Base-by-base conservation (phyloP, 192 early-diverging fungal genomes). In the Coemansia sp. region DNA sequence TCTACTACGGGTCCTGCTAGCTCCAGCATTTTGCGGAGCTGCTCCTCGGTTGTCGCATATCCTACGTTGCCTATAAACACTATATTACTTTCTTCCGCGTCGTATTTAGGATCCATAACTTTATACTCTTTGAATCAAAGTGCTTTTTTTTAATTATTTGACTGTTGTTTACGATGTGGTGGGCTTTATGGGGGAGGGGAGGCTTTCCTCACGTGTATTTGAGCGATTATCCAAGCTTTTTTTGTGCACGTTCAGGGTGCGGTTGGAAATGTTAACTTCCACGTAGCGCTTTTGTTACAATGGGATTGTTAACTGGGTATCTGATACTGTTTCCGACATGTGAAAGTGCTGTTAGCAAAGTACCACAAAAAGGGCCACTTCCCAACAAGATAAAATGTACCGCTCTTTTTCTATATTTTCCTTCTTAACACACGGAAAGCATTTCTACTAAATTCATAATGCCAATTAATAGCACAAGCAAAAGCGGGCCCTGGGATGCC, bases 1-100 rank as follows among this genome's bases (percentile, higher is more conserved):
- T 82, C 83, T 6, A 82, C 79, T 8, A 91, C 90, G 15, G 92
- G 91, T 14, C 96, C 96, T 9, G 92, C 96, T 59, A 92, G 88
- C 54, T 88, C 89, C 52, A 98, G 96, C 36, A 97, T 88, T 44
- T 93, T 90, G 40, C 85, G 85, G 44, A 98, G 74, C 59, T 96
- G 93, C 52, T 93, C 89, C 72, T 98, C 96, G 5, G 94, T 91
- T 28, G 89, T 80, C 50, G 93, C 94, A 68, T 92, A 91, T 0
- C 87, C 89, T 38, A 93, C 91, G 62, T 92, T 91, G 30, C 88
- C 87, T 23, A 90, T 81, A 80, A 72, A 68, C 39, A 72, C 74
- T 41, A 72, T 76, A 33, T 72, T 52, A 50, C 61, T 75, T 19
- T 64, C 59, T 20, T 38, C 45, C 23, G 46, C 28, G n/a, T 75